phyloP scores from a whole-genome alignment of 1,284 basidiomycete species.

The Ustilago trichophora region DNA sequence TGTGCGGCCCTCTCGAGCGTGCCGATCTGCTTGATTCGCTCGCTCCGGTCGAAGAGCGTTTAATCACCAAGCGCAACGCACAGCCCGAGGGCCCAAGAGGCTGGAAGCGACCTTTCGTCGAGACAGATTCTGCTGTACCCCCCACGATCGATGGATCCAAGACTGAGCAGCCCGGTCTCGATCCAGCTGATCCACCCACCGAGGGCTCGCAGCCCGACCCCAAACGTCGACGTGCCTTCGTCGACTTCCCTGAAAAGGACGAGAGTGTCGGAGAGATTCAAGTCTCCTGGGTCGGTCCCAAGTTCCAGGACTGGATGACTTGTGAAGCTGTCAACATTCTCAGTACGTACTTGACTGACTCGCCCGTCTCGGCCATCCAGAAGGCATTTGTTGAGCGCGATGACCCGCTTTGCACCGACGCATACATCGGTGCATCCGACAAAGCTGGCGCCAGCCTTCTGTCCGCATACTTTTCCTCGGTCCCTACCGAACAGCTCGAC shows the following conservation, averaged over 20 bases:
- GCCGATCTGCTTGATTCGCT: conserved; percentile 73
- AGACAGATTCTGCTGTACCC: conserved; percentile 79
- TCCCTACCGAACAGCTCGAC: conserved; percentile 82
- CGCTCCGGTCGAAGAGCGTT: conserved; percentile 65
- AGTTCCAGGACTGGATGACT: conserved; percentile 78
- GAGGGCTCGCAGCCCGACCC: conserved; percentile 29
- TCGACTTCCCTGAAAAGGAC: conserved; percentile 98
- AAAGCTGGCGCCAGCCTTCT: conserved; percentile 76
- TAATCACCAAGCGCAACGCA: conserved; percentile 46
- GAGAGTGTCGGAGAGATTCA: conserved; percentile 89
- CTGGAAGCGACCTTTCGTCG: conserved; percentile 94
- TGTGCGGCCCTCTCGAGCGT: conserved; percentile 78
- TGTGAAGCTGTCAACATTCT: conserved; percentile 86
- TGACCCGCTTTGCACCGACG: conserved; percentile 82
- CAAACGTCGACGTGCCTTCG: conserved; percentile 70
- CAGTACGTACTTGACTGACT: conserved; percentile 81
- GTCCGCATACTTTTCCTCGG: conserved; percentile 81
- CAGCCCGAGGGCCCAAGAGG: conserved; percentile 77
- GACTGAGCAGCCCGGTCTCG: conserved; percentile 46
- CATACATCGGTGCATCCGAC: conserved; percentile 82
- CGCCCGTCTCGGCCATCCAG: conserved; percentile 84
- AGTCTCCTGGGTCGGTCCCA: conserved; percentile 81
- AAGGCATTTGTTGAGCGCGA: conserved; percentile 94
- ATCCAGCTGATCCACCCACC: conserved; percentile 53
- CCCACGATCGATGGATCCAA: conserved; percentile 68